phyloP scores from a whole-genome alignment of 768 basidiomycete genomes.

The Sporobolomyces pararoseus region DNA sequence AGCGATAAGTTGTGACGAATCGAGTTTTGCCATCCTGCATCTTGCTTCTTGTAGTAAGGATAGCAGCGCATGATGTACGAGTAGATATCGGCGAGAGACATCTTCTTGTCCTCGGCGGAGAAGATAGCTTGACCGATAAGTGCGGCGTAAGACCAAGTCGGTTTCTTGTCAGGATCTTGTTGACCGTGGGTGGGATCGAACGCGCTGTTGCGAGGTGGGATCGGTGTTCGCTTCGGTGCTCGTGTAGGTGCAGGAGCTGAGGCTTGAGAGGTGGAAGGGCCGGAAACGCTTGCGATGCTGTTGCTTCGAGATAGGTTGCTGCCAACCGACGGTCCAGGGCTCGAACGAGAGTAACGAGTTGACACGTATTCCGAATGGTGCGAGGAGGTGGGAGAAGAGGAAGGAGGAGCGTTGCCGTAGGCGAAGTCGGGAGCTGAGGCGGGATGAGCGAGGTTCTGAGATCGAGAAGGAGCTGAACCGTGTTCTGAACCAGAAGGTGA shows the following conservation, averaged over 20 bases:
- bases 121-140: slow-evolving; percentile 92
- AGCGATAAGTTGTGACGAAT: slow-evolving; percentile 94
- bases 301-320: slow-evolving; percentile 2
- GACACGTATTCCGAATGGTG: slow-evolving; percentile 35
- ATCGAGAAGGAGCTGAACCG: slow-evolving; percentile 3
- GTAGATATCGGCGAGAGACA: slow-evolving; percentile 93
- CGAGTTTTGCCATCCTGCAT: slow-evolving; percentile 96
- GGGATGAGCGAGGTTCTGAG: slow-evolving; percentile 1
- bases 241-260: not conserved
- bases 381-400: slow-evolving; percentile 25
- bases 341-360: slow-evolving; percentile 25
- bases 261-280: not conserved
- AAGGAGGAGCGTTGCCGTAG: slow-evolving; percentile 28
- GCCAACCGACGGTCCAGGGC: slow-evolving; percentile 23
- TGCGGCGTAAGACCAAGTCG: slow-evolving; percentile 86
- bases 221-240: not conserved
- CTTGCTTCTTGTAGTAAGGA: slow-evolving; percentile 86
- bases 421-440: slow-evolving; percentile 39
- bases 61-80: slow-evolving; percentile 91
- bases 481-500: slow-evolving; percentile 29
- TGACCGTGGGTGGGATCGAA: not conserved
- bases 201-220: not conserved
- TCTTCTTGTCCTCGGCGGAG: slow-evolving; percentile 72
- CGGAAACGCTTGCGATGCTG: not conserved
- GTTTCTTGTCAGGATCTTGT: slow-evolving; percentile 49